These are phyloP conservation scores for Trichoderma asperelloides DNA, from an alignment of 495 filamentous ascomycete genomes.

Conservation along the genomic window DNA sequence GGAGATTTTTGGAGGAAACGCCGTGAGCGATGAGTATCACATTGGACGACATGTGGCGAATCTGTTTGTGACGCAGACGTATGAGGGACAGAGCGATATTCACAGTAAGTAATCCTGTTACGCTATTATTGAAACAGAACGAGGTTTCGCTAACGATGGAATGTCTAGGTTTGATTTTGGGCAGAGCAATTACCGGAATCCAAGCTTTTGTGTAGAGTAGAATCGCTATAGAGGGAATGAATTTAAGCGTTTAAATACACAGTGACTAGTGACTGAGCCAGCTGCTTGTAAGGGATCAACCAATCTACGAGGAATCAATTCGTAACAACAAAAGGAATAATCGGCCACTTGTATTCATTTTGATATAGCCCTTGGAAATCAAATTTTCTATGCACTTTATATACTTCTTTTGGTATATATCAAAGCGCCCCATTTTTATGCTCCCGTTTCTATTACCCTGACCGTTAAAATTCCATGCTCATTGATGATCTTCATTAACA, in stretches of 20 bases:
- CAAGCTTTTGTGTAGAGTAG: conserved; percentile 53
- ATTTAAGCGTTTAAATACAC: neutral
- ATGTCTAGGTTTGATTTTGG: conserved; percentile 52
- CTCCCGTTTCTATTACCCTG: no score
- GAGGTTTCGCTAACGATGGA: conserved; percentile 13
- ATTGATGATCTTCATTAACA: no score
- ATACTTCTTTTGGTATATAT: no score
- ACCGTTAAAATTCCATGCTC: no score
- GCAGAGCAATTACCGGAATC: conserved; percentile 60
- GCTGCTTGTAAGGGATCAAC: no score
- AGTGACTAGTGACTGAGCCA: neutral
- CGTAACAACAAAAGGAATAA: no score
- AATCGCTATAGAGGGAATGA: neutral
- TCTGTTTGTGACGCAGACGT: conserved; percentile 94
- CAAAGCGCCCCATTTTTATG: no score
- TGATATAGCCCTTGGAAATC: no score
- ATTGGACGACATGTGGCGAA: conserved; percentile 95
- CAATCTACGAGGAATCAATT: no score
- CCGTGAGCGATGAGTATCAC: conserved; percentile 89
- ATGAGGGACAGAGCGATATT: conserved; percentile 95
- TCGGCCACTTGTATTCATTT: no score
- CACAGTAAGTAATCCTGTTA: conserved; percentile 55
- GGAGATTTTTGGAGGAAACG: conserved; percentile 95
- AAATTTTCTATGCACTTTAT: no score
- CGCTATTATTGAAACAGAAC: neutral